These are phyloP conservation scores for Acrocalymma vagum DNA, from an alignment of 2,329 filamentous ascomycete species.

Conservation along the genomic window DNA sequence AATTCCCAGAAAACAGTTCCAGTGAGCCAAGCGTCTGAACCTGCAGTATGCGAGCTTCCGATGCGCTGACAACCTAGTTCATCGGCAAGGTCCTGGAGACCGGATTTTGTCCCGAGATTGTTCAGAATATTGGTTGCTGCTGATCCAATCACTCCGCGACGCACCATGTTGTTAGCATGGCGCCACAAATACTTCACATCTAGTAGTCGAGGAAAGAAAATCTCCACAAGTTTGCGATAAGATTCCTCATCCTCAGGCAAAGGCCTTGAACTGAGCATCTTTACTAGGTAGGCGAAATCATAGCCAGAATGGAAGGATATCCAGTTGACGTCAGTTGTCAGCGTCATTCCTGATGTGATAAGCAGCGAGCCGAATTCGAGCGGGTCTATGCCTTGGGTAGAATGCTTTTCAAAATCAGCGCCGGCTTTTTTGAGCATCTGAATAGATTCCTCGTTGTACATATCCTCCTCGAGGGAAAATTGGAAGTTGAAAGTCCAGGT, in stretches of 20 bases:
- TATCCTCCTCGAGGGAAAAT: conserved; percentile 92
- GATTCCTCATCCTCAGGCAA: conserved; percentile 89
- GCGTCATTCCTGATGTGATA: conserved; percentile 90
- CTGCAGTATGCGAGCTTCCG: conserved; percentile 89
- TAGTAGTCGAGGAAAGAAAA: conserved; percentile 92
- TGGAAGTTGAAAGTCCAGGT: conserved; percentile 99
- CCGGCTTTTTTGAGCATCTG: conserved; percentile 89
- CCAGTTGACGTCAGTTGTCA: conserved; percentile 90
- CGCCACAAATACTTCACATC: conserved; percentile 99
- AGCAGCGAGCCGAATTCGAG: conserved; percentile 87
- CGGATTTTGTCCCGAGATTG: conserved; percentile 88
- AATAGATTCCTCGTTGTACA: conserved; percentile 97
- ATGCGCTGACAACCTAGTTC: conserved; percentile 89
- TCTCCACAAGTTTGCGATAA: conserved; percentile 87
- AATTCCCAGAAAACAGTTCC: conserved; percentile 96
- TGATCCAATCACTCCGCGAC: conserved; percentile 55
- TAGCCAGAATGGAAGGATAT: conserved; percentile 98
- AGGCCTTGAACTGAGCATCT: conserved; percentile 83
- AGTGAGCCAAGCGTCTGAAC: conserved; percentile 91
- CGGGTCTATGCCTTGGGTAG: conserved; percentile 89
- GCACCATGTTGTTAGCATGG: conserved; percentile 73
- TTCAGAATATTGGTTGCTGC: conserved; percentile 76
- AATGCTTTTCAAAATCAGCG: conserved; percentile 87
- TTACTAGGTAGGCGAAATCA: conserved; percentile 97
- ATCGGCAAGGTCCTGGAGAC: conserved; percentile 92